Base-by-base conservation (phyloP, 176 grass and related monocot species). In the Cenchrus fungigraminus region DNA sequence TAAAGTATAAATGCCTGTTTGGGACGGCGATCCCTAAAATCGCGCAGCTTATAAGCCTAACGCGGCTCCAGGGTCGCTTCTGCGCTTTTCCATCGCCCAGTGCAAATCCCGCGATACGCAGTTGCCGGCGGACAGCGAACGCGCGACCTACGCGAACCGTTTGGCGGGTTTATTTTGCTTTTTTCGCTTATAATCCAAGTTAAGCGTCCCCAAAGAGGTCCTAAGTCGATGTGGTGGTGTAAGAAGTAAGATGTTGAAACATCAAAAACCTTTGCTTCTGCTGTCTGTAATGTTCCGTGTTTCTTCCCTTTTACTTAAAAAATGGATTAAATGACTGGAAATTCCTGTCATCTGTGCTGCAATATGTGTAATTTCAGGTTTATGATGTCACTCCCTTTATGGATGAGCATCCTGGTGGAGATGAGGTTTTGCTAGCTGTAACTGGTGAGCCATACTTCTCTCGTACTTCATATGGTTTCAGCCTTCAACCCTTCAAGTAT, bases 351-450 rank as follows among this genome's bases (percentile, higher is more conserved):
- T 83, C 29, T 76, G 2, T 74, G 4, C 4, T 75, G 8, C 4
- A 53, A 65, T 54, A 15, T 61, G 29, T 29, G 9, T 46, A 61
- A 65, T 72, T 81, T 70, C 67, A 93, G 95, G 95, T 98, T 32
- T 98, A 88, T 84, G 93, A 98, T 86, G 87, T 98, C 51, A 95
- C 93, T 31, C 78, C 83, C 78, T 98, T 98, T 87, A 95, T 95
- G 96, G 89, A 98, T 62, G 96, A 98, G 74, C 96, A 98, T 95
- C 93, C 93, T 52, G 96, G 96, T 43, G 93, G 96, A 29, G 96
- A 98, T 71, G 93, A 98, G 59, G 96, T 95, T 47, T 77, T 98
- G 80, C 74, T 95, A 87, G 93, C 93, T 78, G 91, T 79, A 83
- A 95, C 93, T 43, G 93, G 96, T 98, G 76, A 75, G 81, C 43